Evolutionary conservation across 164 flowering plant species (phyloP), one percentile per base, ranked within the genome.

Genomic region (Stephania yunnanensis): DNA sequence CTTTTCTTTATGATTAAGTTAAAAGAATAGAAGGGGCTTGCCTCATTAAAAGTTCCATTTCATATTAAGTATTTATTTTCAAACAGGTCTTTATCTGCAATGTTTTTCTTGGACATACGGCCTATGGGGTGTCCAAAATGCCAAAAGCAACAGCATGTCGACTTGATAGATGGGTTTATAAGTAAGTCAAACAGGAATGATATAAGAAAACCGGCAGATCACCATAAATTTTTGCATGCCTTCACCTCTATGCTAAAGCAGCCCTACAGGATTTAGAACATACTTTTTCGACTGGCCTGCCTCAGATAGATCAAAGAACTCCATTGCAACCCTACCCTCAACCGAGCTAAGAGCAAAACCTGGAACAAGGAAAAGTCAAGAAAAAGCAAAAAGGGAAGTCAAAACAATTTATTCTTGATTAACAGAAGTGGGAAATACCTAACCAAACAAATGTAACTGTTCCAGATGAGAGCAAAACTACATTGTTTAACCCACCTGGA

Each of bases 271-370:
- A 63, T 69, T 31, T 2, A 75, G 71, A 42, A 81, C 92, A 20
- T 85, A 96, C 99, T 94, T 96, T 77, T 96, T 96, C n/a, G 94
- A 82, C 83, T 96, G 99, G 75, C 97, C 74, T 15, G 66, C 86
- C 79, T 94, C 97, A 19, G 98, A 91, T n/a, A 86, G 91, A 83
- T 96, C 98, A 85, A 96, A 96, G 69, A 94, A 96, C 76, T 96
- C 99, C 98, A 94, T 96, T 0, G 98, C 78, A 63, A 76, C 78
- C 36, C 78, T 73, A 64, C 99, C 99, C 85, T 96, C 99, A 64
- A 94, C 97, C 46, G 98, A 94, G 82, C 99, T 96, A 67, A 96
- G 93, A 71, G 99, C 98, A 89, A 90, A 96, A 73, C 99, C 99
- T 94, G 89, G 79, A 88, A 66, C 42, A 36, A 36, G 42, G 4